phyloP scores from a whole-genome alignment of 2,329 filamentous ascomycete species.

The Hymenoscyphus albidus region DNA sequence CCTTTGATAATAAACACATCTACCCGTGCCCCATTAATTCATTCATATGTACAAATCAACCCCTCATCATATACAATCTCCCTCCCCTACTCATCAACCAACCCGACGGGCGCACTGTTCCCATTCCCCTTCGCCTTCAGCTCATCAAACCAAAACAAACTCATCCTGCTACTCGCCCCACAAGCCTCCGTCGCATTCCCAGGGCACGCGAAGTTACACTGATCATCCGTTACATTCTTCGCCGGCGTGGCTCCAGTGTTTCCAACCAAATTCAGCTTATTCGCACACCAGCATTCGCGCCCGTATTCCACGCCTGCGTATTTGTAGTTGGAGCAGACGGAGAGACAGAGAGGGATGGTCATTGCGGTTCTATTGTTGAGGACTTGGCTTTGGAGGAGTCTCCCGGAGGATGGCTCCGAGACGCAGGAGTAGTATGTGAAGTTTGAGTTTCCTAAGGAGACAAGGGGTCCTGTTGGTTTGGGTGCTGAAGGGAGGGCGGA shows the following conservation, averaged over 20 bases:
- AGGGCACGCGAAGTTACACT: slow-evolving; percentile 17
- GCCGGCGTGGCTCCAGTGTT: not conserved
- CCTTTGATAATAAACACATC: not conserved
- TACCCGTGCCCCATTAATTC: not conserved
- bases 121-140: not conserved
- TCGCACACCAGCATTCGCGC: slow-evolving; percentile 41
- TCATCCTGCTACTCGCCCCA: slow-evolving; percentile 31
- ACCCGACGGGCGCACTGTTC: not conserved
- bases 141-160: slow-evolving; percentile 26
- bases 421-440: slow-evolving; percentile 33
- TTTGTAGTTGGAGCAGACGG: slow-evolving; percentile 32
- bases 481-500: slow-evolving; percentile 13
- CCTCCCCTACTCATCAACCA: not conserved
- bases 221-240: slow-evolving; percentile 17
- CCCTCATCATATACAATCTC: not conserved
- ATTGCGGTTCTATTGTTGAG: slow-evolving; percentile 30
- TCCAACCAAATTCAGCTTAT: slow-evolving; percentile 20
- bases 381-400: slow-evolving; percentile 23
- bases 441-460: slow-evolving; percentile 29
- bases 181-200: slow-evolving; percentile 32
- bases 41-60: not conserved
- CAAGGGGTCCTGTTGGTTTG: slow-evolving; percentile 12
- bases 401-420: slow-evolving; percentile 26
- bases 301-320: slow-evolving; percentile 41
- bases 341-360: slow-evolving; percentile 34